Conservation (phyloP, 1,284 basidiomycete genomes). For the Melampsora larici-populina region DNA sequence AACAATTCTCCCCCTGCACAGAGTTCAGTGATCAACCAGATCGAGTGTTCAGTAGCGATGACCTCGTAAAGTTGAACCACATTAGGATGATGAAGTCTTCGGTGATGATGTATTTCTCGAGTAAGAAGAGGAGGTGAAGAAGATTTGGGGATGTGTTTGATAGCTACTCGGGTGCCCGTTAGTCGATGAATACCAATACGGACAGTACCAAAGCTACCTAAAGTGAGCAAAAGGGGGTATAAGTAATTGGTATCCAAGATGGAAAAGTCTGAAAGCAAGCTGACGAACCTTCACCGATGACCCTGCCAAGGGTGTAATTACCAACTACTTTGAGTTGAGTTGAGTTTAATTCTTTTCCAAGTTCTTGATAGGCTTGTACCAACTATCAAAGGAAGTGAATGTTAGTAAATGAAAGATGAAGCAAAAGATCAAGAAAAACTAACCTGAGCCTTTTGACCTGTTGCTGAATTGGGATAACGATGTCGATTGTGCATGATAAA, state of each 20-base stretch:
- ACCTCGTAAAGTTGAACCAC: constrained; percentile 96
- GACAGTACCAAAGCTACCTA: constrained; percentile 52
- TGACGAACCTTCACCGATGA: constrained; percentile 85
- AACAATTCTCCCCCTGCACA: constrained; percentile 75
- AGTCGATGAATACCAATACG: constrained; percentile 50
- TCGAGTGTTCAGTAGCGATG: constrained; percentile 87
- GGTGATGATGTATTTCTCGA: constrained; percentile 96
- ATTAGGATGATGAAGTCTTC: constrained; percentile 89
- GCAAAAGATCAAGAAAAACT: background rate
- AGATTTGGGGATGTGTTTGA: constrained; percentile 95
- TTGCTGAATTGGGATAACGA: constrained; percentile 9
- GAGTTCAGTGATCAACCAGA: constrained; percentile 96
- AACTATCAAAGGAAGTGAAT: constrained; percentile 59
- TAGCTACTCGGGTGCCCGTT: constrained; percentile 69
- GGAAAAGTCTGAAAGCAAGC: constrained; percentile 36
- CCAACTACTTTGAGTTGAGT: constrained; percentile 85
- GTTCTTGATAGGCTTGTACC: constrained; percentile 89
- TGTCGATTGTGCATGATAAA: constrained; percentile 19
- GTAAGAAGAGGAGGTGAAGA: constrained; percentile 74
- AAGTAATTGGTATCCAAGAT: constrained; percentile 18
- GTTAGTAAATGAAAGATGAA: background rate
- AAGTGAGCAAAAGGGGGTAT: too few relatives aligned
- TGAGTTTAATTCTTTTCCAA: constrained; percentile 88
- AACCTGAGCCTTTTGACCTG: constrained; percentile 38
- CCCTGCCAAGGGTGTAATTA: constrained; percentile 89